A percentile compares a stretch with the other conserved stretches of the same genome.
Conservation (phyloP, 495 filamentous ascomycete genomes). For the Talaromyces nanjingensis region DNA sequence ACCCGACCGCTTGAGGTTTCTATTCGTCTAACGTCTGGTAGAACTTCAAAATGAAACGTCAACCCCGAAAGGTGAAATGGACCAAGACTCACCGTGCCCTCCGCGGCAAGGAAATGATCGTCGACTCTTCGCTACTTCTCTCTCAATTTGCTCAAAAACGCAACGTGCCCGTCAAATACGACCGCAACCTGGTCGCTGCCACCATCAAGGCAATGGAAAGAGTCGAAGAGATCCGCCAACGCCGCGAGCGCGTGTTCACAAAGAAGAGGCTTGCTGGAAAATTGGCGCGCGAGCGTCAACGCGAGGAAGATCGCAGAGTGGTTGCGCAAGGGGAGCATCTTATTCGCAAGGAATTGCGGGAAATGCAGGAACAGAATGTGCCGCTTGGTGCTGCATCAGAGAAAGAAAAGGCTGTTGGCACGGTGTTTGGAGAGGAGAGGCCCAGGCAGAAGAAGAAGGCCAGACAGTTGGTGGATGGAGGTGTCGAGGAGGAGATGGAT, state of each 20-base stretch:
- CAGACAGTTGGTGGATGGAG: conserved; percentile 58
- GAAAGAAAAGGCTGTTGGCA: conserved; percentile 24
- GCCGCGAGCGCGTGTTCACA: conserved; percentile 84
- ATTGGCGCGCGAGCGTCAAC: conserved; percentile 61
- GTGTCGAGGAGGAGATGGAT: conserved; percentile 63
- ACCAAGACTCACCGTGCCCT: conserved; percentile 70
- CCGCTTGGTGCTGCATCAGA: conserved; percentile 28
- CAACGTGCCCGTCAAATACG: conserved; percentile 92
- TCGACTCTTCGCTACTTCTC: conserved; percentile 88
- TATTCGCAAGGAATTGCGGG: conserved; percentile 42
- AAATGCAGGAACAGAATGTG: conserved; percentile 32
- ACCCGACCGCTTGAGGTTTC: no score
- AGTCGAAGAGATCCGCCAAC: conserved; percentile 74
- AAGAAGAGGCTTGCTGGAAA: conserved; percentile 88
- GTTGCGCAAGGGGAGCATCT: conserved; percentile 90
- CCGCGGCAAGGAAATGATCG: conserved; percentile 83
- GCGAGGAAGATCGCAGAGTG: conserved; percentile 71
- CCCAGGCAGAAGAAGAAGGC: conserved; percentile 52
- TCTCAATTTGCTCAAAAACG: conserved; percentile 84
- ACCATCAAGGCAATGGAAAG: conserved; percentile 90
- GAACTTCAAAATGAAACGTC: conserved; percentile 99
- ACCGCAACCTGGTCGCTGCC: conserved; percentile 77
- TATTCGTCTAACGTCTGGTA: conserved; percentile 49
- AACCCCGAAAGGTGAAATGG: conserved; percentile 79
- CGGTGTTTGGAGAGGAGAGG: conserved; percentile 44